phyloP scores from a whole-genome alignment of 1,139 yeast genomes.

The Saccharomycopsis hybrid region DNA sequence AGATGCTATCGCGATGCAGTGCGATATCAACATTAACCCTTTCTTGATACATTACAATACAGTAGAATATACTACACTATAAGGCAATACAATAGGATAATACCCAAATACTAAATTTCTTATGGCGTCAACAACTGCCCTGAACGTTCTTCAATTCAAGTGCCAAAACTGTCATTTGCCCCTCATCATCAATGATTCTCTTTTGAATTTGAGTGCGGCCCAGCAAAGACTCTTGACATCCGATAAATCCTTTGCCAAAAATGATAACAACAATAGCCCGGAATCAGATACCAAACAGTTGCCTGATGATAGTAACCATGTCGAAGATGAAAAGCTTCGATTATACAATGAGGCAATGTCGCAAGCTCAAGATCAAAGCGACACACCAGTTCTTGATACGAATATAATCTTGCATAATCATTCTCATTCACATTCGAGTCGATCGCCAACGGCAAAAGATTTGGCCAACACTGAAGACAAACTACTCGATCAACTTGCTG shows the following conservation, averaged over 20 bases:
- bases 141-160: constrained; percentile 23
- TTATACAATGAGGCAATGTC: constrained; percentile 27
- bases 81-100: too few species aligned
- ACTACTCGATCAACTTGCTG: constrained; percentile 14
- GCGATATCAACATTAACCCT: too few species aligned
- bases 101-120: too few species aligned
- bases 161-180: constrained; percentile 63
- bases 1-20: too few species aligned
- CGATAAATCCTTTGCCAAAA: constrained; percentile 24
- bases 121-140: background rate
- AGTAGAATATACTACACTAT: too few species aligned
- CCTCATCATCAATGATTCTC: constrained; percentile 46
- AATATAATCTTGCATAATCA: constrained; percentile 24
- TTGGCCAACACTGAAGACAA: constrained; percentile 13
- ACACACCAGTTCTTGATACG: background rate
- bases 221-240: constrained; percentile 43
- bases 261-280: constrained; percentile 25
- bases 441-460: constrained; percentile 22
- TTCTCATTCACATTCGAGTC: constrained; percentile 37
- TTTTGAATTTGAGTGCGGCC: constrained; percentile 45
- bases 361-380: constrained; percentile 3
- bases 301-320: constrained; percentile 26
- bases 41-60: too few species aligned
- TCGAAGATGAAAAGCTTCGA: constrained; percentile 28
- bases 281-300: constrained; percentile 16